Percentiles rank a stretch among this genome's conserved stretches.
phyloP scores from a whole-genome alignment of 495 filamentous ascomycete genomes.

The Aspergillus asperescens region DNA sequence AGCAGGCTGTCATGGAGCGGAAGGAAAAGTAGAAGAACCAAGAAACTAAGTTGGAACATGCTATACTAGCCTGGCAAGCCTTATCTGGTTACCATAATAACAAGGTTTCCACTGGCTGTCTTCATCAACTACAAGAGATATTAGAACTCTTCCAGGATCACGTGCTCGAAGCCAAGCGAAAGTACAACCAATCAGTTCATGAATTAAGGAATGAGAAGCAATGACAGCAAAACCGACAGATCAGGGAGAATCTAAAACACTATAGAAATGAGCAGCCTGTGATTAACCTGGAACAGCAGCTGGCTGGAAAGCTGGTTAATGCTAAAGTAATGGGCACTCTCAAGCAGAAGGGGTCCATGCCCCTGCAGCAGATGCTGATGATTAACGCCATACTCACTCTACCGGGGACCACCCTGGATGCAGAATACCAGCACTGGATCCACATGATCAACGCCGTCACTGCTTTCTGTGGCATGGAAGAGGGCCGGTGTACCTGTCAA shows the following conservation, averaged over 20 bases:
- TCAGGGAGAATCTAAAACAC: constrained; percentile 23
- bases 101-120: too few relatives aligned
- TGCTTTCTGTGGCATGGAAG: constrained; percentile 27
- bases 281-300: constrained; percentile 26
- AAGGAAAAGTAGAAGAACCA: too few relatives aligned
- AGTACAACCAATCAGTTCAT: constrained; percentile 14
- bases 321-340: constrained; percentile 20
- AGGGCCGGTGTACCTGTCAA: constrained; percentile 3
- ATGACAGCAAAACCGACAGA: constrained; percentile 17
- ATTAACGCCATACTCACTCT: constrained; percentile 25
- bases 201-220: constrained; percentile 23
- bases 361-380: constrained; percentile 23
- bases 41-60: too few relatives aligned
- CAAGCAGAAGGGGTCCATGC: constrained; percentile 18
- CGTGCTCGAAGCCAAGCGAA: not conserved
- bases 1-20: too few relatives aligned
- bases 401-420: constrained; percentile 17
- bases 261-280: constrained; percentile 33
- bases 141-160: not conserved
- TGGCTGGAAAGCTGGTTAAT: constrained; percentile 26
- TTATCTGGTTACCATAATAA: too few relatives aligned
- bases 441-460: constrained; percentile 25
- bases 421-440: constrained; percentile 25
- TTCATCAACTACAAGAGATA: too few relatives aligned
- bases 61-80: too few relatives aligned